These are phyloP conservation scores for Lichtheimia ornata DNA, from an alignment of 371 early-diverging fungal species.

Conservation along the genomic window DNA sequence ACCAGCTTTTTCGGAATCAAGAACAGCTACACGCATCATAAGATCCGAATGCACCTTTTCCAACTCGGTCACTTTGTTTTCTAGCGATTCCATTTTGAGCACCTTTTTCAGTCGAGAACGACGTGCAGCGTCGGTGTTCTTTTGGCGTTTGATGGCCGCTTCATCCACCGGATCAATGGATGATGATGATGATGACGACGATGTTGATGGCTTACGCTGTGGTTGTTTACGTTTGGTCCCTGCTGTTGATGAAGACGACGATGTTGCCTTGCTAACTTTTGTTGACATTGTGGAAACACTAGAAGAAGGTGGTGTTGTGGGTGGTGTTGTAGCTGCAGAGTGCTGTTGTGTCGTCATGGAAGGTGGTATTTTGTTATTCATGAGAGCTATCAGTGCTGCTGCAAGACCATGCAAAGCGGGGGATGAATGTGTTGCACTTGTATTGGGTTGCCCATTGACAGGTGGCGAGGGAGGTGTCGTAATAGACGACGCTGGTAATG, in stretches of 20 bases:
- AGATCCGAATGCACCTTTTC: slow-evolving; percentile 69
- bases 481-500: neutral
- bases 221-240: neutral
- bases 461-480: no score
- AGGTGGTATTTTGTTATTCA: neutral
- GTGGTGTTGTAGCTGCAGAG: neutral
- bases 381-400: neutral
- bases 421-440: neutral
- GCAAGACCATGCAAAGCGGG: neutral
- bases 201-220: no score
- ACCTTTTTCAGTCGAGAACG: slow-evolving; percentile 85
- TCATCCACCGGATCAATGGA: slow-evolving; percentile 38
- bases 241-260: neutral
- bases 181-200: no score
- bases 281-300: neutral
- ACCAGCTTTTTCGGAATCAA: slow-evolving; percentile 64
- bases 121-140: slow-evolving; percentile 91
- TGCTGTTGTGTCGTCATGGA: neutral
- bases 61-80: slow-evolving; percentile 69
- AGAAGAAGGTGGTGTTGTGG: neutral
- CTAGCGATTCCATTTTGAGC: slow-evolving; percentile 76
- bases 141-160: slow-evolving; percentile 71
- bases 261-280: neutral
- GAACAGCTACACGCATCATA: slow-evolving; percentile 62
- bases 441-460: no score